A percentile compares a stretch with the other conserved stretches of the same genome.
Conservation (phyloP, 2,329 filamentous ascomycete genomes). For the Golovinomyces cichoracearum region DNA sequence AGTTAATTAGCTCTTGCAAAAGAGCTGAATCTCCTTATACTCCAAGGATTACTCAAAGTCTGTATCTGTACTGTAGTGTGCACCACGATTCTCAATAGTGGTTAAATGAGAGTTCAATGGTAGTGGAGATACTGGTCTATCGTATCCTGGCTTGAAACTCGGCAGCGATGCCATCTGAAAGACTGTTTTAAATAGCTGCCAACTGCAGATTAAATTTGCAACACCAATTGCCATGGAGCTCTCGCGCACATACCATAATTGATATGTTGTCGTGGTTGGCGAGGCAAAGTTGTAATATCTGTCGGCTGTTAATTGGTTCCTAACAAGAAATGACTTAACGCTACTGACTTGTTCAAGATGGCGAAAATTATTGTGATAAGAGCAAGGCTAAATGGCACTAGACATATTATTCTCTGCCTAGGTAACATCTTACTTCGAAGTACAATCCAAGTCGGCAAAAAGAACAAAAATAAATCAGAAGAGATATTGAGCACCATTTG, state of each 20-base stretch:
- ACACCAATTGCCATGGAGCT: slow-evolving; percentile 25
- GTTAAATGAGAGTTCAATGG: background rate
- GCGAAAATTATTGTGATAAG: slow-evolving; percentile 26
- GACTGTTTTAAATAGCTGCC: slow-evolving; percentile 14
- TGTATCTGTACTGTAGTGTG: background rate
- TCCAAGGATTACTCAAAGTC: background rate
- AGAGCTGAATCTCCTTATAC: background rate
- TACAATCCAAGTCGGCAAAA: slow-evolving; percentile 22
- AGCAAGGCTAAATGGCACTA: slow-evolving; percentile 22
- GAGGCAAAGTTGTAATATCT: slow-evolving; percentile 9
- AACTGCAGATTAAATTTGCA: slow-evolving; percentile 25
- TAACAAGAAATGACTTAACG: background rate
- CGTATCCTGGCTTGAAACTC: background rate
- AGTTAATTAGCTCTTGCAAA: background rate
- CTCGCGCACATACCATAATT: slow-evolving; percentile 26
- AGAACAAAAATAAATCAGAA: slow-evolving; percentile 31
- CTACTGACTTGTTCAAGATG: slow-evolving; percentile 21
- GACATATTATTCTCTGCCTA: slow-evolving; percentile 20
- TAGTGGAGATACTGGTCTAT: background rate
- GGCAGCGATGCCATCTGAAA: slow-evolving; percentile 4
- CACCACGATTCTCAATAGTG: background rate
- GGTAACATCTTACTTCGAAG: slow-evolving; percentile 16
- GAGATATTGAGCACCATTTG: slow-evolving; percentile 32
- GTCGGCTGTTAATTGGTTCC: background rate
- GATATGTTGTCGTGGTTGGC: slow-evolving; percentile 13